A percentile compares a stretch with the other conserved stretches of the same genome.
Conservation (phyloP, 345 rosid species). For the Hibiscus trionum region DNA sequence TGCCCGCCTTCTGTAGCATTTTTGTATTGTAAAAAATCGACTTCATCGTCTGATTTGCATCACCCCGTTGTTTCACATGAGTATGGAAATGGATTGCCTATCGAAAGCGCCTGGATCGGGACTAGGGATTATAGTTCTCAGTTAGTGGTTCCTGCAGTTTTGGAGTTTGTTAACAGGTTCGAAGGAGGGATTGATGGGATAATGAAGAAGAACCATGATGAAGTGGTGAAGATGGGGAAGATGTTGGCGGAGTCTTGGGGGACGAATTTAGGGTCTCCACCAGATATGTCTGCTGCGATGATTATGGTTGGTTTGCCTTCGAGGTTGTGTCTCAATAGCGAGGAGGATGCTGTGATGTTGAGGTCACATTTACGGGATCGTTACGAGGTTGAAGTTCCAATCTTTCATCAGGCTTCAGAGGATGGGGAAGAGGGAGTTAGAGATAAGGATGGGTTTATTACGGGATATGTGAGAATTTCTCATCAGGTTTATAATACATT, state of each 20-base stretch:
- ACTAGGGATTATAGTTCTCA: conserved; percentile 74
- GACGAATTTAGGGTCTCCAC: conserved; percentile 56
- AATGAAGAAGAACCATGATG: conserved; percentile 53
- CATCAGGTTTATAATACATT: conserved; percentile 56
- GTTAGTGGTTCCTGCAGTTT: conserved; percentile 52
- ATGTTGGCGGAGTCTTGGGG: conserved; percentile 66
- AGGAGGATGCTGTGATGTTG: conserved; percentile 50
- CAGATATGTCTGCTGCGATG: conserved; percentile 66
- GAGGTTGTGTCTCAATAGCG: conserved; percentile 29
- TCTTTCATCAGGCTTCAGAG: conserved; percentile 36
- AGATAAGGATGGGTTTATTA: conserved; percentile 42
- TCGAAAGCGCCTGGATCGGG: conserved; percentile 72
- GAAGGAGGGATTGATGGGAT: conserved; percentile 61
- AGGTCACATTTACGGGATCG: conserved; percentile 49
- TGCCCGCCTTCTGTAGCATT: conserved; percentile 71
- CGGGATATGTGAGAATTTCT: conserved; percentile 59
- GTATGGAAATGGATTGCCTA: conserved; percentile 63
- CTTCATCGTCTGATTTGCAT: conserved; percentile 34
- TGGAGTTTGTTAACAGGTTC: conserved; percentile 57
- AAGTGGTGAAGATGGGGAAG: conserved; percentile 59
- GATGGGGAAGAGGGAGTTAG: conserved; percentile 42
- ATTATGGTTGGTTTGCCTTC: conserved; percentile 74
- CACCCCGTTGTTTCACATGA: conserved; percentile 79
- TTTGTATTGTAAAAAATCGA: conserved; percentile 40
- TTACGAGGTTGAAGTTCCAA: conserved; percentile 59